These are phyloP conservation scores for Xylaria sp. DNA, from an alignment of 2,329 filamentous ascomycete species.

Conservation along the genomic window DNA sequence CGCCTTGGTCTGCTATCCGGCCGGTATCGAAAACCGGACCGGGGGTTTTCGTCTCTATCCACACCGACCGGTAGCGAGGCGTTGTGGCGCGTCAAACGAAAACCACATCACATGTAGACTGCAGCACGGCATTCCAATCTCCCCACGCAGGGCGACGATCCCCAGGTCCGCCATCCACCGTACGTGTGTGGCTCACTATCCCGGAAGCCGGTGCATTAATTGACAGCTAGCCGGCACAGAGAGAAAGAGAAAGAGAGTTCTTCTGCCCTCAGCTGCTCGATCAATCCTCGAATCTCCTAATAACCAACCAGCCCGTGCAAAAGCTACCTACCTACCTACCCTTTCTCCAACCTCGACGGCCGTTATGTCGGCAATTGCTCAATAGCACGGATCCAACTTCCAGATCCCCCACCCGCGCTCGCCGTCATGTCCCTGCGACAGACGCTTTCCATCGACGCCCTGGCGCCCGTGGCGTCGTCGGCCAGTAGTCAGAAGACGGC, in stretches of 20 bases:
- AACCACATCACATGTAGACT: constrained; percentile 20
- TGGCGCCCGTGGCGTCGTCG: constrained; percentile 5
- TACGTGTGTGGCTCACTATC: neutral
- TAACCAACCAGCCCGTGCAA: no score
- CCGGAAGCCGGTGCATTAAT: neutral
- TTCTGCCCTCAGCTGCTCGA: no score
- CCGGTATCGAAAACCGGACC: neutral
- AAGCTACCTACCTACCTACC: no score
- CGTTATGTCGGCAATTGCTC: neutral
- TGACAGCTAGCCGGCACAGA: neutral
- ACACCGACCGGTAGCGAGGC: constrained; percentile 21
- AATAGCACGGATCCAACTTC: neutral
- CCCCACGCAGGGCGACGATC: neutral
- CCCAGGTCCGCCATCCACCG: neutral
- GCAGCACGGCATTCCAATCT: constrained; percentile 1
- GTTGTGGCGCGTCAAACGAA: constrained; percentile 22
- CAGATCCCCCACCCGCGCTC: neutral
- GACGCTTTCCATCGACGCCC: neutral
- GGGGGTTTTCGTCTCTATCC: constrained; percentile 18
- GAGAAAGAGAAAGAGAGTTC: no score
- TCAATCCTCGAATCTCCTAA: no score
- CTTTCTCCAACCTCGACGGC: neutral
- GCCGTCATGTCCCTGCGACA: constrained; percentile 7
- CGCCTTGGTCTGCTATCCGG: neutral
- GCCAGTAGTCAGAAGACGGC: constrained; percentile 8